phyloP scores from a whole-genome alignment of 2,329 filamentous ascomycete genomes.

The Pestalotiopsis sp. region DNA sequence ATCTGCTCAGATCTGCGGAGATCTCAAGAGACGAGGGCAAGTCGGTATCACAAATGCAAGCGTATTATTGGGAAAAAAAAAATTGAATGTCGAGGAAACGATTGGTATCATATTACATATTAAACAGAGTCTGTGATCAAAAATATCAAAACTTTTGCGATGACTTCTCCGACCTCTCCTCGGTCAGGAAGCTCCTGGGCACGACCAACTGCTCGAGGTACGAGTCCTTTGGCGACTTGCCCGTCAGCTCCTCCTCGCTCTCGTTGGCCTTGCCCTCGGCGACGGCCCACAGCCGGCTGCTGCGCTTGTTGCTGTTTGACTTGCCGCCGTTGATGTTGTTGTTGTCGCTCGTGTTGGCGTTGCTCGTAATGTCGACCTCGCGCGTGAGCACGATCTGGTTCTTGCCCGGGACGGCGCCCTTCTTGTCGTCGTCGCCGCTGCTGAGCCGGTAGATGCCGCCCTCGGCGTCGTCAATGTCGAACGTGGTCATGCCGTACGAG shows the following conservation, averaged over 20 bases:
- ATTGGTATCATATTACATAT: not conserved
- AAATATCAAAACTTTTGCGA: conserved; percentile 7
- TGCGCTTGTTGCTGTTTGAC: not conserved
- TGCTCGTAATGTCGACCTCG: not conserved
- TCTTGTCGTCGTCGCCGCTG: not conserved
- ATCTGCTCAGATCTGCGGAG: too few species aligned
- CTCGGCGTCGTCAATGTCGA: conserved; percentile 1
- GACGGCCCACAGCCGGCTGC: conserved; percentile 1
- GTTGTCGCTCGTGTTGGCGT: not conserved
- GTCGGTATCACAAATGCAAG: too few species aligned
- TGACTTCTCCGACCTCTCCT: not conserved
- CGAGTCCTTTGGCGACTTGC: conserved; percentile 6
- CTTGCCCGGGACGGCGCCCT: not conserved
- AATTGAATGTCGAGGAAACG: too few species aligned
- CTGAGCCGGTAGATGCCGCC: not conserved
- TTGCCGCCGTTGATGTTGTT: not conserved
- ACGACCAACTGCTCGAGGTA: not conserved
- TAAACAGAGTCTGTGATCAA: not conserved
- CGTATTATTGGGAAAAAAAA: too few species aligned
- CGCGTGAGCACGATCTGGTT: conserved; percentile 9
- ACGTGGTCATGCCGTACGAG: conserved; percentile 9
- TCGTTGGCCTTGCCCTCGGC: not conserved
- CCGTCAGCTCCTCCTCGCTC: conserved; percentile 9
- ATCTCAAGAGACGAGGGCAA: too few species aligned
- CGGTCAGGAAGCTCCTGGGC: conserved; percentile 1